Evolutionary conservation across 495 filamentous ascomycete species (phyloP), one percentile per base, ranked within the genome.

Genomic region (Xylaria venustula): DNA sequence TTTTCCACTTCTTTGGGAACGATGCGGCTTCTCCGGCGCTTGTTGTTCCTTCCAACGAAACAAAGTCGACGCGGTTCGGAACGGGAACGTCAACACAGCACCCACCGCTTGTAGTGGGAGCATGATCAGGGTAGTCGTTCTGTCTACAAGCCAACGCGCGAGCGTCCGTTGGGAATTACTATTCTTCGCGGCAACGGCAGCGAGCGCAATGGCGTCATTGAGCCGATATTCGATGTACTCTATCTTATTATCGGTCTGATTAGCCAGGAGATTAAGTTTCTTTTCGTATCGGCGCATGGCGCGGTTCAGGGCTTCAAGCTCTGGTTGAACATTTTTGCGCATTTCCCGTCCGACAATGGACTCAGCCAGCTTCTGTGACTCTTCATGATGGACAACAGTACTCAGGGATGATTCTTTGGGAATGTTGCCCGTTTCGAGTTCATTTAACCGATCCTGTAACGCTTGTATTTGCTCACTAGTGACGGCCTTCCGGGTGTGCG

Each of bases 201-300:
- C 89, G 14, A 97, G 77, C 0, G 89, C 80, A 45, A 97, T 79
- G 1, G 91, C 89, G 64, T 97, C 92, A 30, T 85, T 84, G 19
- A 95, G 70, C 41, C 89, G 82, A 0, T 74, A 68, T 58, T 96
- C 88, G 15, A 97, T 74, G 23, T 85, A 81, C 23, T 81, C 78
- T 36, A 98, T 81, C 17, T 90, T 84, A 17, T 82, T 81, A 47
- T 98, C 92, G 9, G 86, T 93, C 62, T 93, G 87, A 54, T 87
- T 80, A 0, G 86, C 76, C 19, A 88, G 82, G 1, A 93, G 72
- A 0, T 88, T 86, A 11, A 87, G 85, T 58, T 91, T 88, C 71
- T 96, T 97, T 76, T 98, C 94, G 64, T 97, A 97, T n/a, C 91
- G 86, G 14, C 94, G 83, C 28, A 98, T 88, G 0, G 94, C 94